Conservation (phyloP, 768 basidiomycete species). For the Tylopilus felleus region DNA sequence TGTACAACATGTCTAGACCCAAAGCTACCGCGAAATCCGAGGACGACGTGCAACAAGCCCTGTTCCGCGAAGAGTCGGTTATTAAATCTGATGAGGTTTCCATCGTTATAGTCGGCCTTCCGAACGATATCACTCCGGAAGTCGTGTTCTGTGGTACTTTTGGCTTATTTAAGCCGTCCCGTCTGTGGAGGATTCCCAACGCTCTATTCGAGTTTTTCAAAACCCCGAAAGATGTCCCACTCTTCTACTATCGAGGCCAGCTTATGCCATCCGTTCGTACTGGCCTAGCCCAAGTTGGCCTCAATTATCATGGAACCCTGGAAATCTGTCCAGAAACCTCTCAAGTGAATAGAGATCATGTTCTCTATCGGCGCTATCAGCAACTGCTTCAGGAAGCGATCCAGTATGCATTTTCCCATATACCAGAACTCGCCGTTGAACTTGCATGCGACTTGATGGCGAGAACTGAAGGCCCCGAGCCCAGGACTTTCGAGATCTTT, state of each 20-base stretch:
- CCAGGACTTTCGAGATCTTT: neutral
- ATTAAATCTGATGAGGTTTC: slow-evolving; percentile 15
- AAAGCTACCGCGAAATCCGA: slow-evolving; percentile 6
- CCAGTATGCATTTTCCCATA: slow-evolving; percentile 9
- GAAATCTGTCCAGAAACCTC: slow-evolving; percentile 6
- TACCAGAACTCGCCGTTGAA: slow-evolving; percentile 14
- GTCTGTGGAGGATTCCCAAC: slow-evolving; percentile 12
- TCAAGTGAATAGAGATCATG: slow-evolving; percentile 1
- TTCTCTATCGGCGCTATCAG: slow-evolving; percentile 11
- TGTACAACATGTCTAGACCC: slow-evolving; percentile 15
- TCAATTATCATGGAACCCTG: slow-evolving; percentile 16
- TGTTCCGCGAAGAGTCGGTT: slow-evolving; percentile 9
- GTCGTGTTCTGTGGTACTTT: slow-evolving; percentile 13
- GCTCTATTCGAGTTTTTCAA: slow-evolving; percentile 17
- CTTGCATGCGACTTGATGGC: slow-evolving; percentile 14
- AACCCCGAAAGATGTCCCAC: slow-evolving; percentile 4
- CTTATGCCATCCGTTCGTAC: slow-evolving; percentile 6
- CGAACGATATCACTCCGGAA: slow-evolving; percentile 9
- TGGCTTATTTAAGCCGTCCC: slow-evolving; percentile 9
- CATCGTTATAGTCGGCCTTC: slow-evolving; percentile 16
- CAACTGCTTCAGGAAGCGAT: slow-evolving; percentile 10
- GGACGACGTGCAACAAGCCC: neutral
- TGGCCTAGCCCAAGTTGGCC: slow-evolving; percentile 4
- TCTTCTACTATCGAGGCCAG: slow-evolving; percentile 17
- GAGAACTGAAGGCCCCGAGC: neutral